phyloP scores from a whole-genome alignment of 139 green algal genomes.

The Pycnococcus provasolii region DNA sequence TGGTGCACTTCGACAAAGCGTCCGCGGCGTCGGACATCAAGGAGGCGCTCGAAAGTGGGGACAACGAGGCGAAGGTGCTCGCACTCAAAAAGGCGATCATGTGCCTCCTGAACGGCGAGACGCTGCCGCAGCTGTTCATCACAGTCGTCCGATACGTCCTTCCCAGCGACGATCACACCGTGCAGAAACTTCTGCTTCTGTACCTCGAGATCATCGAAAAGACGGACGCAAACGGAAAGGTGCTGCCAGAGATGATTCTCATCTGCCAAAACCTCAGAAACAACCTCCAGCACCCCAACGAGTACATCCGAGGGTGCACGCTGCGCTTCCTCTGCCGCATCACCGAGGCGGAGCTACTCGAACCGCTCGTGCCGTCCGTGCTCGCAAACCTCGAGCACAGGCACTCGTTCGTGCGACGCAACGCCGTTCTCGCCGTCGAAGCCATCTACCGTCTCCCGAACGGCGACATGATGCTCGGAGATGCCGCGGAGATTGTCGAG shows the following conservation, averaged over 20 bases:
- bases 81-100: slow-evolving; percentile 94
- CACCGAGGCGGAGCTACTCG: slow-evolving; percentile 90
- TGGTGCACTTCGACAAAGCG: slow-evolving; percentile 79
- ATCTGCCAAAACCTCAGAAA: slow-evolving; percentile 99
- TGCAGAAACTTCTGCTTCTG: slow-evolving; percentile 96
- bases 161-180: slow-evolving; percentile 88
- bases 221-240: slow-evolving; percentile 82
- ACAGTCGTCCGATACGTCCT: slow-evolving; percentile 98
- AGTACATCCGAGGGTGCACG: slow-evolving; percentile 92
- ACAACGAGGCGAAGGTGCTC: slow-evolving; percentile 62
- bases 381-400: slow-evolving; percentile 91
- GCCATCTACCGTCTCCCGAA: slow-evolving; percentile 85
- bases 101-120: slow-evolving; percentile 85
- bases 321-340: slow-evolving; percentile 94
- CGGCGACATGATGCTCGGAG: slow-evolving; percentile 79
- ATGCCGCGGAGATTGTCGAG: slow-evolving; percentile 89
- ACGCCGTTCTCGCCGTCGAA: slow-evolving; percentile 88
- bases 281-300: slow-evolving; percentile 99
- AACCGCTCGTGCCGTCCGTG: slow-evolving; percentile 88
- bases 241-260: slow-evolving; percentile 99
- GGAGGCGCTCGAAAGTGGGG: slow-evolving; percentile 76
- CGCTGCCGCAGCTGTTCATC: slow-evolving; percentile 94
- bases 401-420: slow-evolving; percentile 90
- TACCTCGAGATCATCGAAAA: slow-evolving; percentile 99
- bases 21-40: slow-evolving; percentile 75